Percentiles rank a stretch among this genome's conserved stretches.
phyloP scores from a whole-genome alignment of 345 rosid genomes.

The Psidium guajava region DNA sequence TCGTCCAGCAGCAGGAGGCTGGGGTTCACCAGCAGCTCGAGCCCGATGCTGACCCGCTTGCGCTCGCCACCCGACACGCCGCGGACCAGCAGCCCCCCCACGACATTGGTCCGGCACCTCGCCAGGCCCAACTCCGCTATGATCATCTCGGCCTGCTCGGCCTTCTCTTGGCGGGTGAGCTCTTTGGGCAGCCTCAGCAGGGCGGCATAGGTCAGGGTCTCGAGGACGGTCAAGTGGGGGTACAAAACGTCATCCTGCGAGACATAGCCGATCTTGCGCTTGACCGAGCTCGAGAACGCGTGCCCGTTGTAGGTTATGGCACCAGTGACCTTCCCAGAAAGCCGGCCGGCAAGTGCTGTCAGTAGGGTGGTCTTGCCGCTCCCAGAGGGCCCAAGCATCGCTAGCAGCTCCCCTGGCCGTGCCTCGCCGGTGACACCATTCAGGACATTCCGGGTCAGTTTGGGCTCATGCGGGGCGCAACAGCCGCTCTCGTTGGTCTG shows the following conservation, averaged over 20 bases:
- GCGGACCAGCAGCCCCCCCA: conserved; percentile 69
- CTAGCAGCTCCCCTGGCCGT: conserved; percentile 74
- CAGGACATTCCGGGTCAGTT: conserved; percentile 41
- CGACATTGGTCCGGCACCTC: conserved; percentile 45
- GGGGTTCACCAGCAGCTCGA: conserved; percentile 85
- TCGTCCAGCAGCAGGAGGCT: conserved; percentile 78
- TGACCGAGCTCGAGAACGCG: conserved; percentile 57
- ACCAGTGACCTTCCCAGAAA: conserved; percentile 66
- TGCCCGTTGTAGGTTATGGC: conserved; percentile 49
- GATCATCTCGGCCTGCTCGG: conserved; percentile 56
- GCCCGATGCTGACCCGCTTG: conserved; percentile 83
- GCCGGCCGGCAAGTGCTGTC: conserved; percentile 68
- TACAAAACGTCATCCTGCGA: conserved; percentile 79
- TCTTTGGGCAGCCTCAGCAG: conserved; percentile 62
- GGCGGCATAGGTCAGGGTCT: conserved; percentile 70
- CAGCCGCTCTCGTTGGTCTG: conserved; percentile 13
- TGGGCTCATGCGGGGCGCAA: conserved; percentile 32
- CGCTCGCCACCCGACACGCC: conserved; percentile 92
- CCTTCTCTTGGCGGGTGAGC: conserved; percentile 43
- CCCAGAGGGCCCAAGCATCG: conserved; percentile 96
- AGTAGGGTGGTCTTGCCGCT: conserved; percentile 91
- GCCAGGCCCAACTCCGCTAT: conserved; percentile 63
- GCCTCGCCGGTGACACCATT: conserved; percentile 77
- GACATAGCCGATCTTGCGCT: conserved; percentile 76
- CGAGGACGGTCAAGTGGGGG: conserved; percentile 78